phyloP scores from a whole-genome alignment of 2,329 filamentous ascomycete genomes.

The Penicillium sp. region DNA sequence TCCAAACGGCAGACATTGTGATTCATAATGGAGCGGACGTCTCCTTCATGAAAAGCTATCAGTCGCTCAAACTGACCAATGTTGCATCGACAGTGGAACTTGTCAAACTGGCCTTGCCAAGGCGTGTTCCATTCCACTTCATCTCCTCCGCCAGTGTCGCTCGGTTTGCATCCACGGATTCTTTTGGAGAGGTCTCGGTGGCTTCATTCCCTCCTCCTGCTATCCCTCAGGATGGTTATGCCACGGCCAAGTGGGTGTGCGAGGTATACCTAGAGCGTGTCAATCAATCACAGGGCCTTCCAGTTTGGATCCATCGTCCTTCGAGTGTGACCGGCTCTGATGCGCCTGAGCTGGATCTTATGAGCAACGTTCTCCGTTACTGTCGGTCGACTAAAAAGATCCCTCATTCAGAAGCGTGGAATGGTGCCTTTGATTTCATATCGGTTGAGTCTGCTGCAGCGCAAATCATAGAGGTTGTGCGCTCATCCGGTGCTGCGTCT shows the following conservation, averaged over 20 bases:
- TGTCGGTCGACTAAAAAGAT: slow-evolving; percentile 21
- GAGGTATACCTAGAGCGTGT: slow-evolving; percentile 44
- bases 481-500: slow-evolving; percentile 5
- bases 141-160: slow-evolving; percentile 33
- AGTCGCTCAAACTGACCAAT: slow-evolving; percentile 33
- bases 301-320: slow-evolving; percentile 39
- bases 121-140: slow-evolving; percentile 36
- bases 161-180: slow-evolving; percentile 16
- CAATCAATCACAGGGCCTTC: slow-evolving; percentile 20
- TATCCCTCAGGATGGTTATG: slow-evolving; percentile 42
- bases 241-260: slow-evolving; percentile 45
- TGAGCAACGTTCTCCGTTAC: slow-evolving; percentile 28
- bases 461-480: slow-evolving; percentile 19
- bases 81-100: slow-evolving; percentile 34
- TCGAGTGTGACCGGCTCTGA: slow-evolving; percentile 26
- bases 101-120: slow-evolving; percentile 26
- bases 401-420: slow-evolving; percentile 23
- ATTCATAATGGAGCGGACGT: slow-evolving; percentile 35
- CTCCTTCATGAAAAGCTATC: slow-evolving; percentile 38
- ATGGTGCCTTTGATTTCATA: slow-evolving; percentile 27
- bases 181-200: slow-evolving; percentile 23
- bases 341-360: slow-evolving; percentile 28
- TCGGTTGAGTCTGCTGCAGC: slow-evolving; percentile 24
- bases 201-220: slow-evolving; percentile 29
- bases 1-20: slow-evolving; percentile 25